Evolutionary conservation across 352 stramenopile species (phyloP), one percentile per base, ranked within the genome.

Genomic region (Chrysophaeum taylorii): DNA sequence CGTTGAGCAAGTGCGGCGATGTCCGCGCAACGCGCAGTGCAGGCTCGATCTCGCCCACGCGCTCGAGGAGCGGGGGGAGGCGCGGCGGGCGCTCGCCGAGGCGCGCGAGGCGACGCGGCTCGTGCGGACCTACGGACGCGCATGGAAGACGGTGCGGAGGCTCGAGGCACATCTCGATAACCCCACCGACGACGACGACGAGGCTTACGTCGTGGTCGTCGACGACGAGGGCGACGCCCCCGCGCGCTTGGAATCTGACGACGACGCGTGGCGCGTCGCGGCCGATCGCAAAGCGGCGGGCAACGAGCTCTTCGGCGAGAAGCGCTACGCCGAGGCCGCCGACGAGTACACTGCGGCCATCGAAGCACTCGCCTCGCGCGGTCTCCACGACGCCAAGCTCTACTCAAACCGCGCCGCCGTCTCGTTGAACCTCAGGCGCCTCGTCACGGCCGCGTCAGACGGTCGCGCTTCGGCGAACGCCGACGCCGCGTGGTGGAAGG

Each of bases 11-110:
- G 52, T 63, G 7, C 7, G 4, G 25, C 2, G 25, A 4, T 63
- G 52, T 33, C 52, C 52, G 7, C 52, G n/a, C 2, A 63, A 63
- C 52, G 52, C 52, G 52, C 52, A 39, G 25, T 63, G 52, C 52
- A 25, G 52, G 27, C 52, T 63, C 52, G 29, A 63, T 33, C 52
- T 63, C 27, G n/a, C 7, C 4, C 5, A 12, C 15, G 52, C 52
- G 7, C 25, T 31, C 52, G 52, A 63, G 52, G 52, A 39, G 27
- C 2, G 9, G 7, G 25, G 33, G 2, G 7, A 33, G 4, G 36
- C 39, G 27, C 25, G 52, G 7, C 27, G 14, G 52, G 52, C 52
- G 27, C 39, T 31, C 52, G 52, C 52, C 52, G 52, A 63, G 33
- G 52, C 52, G 52, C 33, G 27, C 27, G 52, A 25, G 7, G 52